phyloP scores from a whole-genome alignment of 495 filamentous ascomycete species.

The Penicillium pulvis region DNA sequence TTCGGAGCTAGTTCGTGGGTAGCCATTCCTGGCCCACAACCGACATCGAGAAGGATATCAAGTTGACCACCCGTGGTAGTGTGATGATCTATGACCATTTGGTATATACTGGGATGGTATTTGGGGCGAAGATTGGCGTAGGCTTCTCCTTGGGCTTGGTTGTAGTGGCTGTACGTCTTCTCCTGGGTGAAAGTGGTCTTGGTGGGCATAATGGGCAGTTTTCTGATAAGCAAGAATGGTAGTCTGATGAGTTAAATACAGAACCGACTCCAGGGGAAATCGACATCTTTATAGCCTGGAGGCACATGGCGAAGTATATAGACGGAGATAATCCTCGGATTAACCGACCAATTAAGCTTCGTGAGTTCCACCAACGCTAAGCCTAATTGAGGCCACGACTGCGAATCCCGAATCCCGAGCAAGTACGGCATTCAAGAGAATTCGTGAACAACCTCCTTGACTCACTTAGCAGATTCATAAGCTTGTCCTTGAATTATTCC shows the following conservation, averaged over 20 bases:
- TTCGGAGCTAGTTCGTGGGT: constrained; percentile 36
- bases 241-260: background rate
- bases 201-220: constrained; percentile 1
- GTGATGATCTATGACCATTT: constrained; percentile 51
- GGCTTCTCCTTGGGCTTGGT: constrained; percentile 35
- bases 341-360: constrained; percentile 1
- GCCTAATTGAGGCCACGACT: background rate
- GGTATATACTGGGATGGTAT: constrained; percentile 47
- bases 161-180: constrained; percentile 49
- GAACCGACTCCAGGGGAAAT: background rate
- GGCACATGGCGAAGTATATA: background rate
- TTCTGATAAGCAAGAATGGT: background rate
- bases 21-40: constrained; percentile 56
- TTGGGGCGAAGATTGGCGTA: constrained; percentile 44
- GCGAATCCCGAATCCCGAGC: constrained; percentile 2
- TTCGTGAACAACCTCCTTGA: background rate
- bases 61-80: constrained; percentile 47
- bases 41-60: constrained; percentile 50
- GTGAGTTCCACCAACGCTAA: background rate
- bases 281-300: background rate
- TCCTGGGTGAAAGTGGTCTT: background rate
- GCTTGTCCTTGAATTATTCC: background rate
- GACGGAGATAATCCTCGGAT: background rate
- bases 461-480: no score
- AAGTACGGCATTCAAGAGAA: constrained; percentile 3